A percentile compares a stretch with the other conserved stretches of the same genome.
phyloP scores from a whole-genome alignment of 2,329 filamentous ascomycete genomes.

The Curvularia eragrostidis region DNA sequence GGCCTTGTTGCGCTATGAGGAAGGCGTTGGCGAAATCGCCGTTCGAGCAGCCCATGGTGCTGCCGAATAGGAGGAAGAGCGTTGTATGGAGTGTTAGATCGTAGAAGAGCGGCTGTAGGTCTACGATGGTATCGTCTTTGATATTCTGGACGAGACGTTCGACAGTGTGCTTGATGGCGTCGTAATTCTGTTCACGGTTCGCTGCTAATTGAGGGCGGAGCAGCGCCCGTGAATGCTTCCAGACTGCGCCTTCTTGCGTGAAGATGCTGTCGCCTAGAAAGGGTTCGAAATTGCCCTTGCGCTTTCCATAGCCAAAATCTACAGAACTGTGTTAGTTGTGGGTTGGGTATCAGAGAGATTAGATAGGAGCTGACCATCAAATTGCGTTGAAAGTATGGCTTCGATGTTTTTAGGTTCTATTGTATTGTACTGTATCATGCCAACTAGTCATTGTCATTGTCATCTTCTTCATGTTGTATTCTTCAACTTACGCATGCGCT shows the following conservation, averaged over 20 bases:
- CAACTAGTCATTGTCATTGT: neutral
- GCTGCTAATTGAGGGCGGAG: conserved; percentile 45
- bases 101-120: conserved; percentile 51
- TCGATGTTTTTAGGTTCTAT: conserved; percentile 2
- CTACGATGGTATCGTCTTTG: conserved; percentile 13
- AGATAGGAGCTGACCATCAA: neutral
- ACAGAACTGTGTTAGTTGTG: neutral
- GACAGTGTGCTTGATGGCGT: neutral
- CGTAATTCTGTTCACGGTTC: conserved; percentile 34
- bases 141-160: neutral
- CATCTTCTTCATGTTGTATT: neutral
- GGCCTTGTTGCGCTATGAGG: conserved; percentile 19
- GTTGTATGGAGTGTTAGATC: conserved; percentile 47
- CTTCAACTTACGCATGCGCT: neutral
- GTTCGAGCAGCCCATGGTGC: conserved; percentile 29
- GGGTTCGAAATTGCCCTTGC: conserved; percentile 7
- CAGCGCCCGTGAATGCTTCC: conserved; percentile 40
- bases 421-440: neutral
- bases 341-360: neutral
- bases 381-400: neutral
- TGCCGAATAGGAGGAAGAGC: conserved; percentile 46
- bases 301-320: conserved; percentile 17
- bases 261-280: conserved; percentile 24
- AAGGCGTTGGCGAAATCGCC: conserved; percentile 27
- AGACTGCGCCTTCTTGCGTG: conserved; percentile 30